Evolutionary conservation across 352 stramenopile species (phyloP).

Genomic region (Phytopythium sindhum): DNA sequence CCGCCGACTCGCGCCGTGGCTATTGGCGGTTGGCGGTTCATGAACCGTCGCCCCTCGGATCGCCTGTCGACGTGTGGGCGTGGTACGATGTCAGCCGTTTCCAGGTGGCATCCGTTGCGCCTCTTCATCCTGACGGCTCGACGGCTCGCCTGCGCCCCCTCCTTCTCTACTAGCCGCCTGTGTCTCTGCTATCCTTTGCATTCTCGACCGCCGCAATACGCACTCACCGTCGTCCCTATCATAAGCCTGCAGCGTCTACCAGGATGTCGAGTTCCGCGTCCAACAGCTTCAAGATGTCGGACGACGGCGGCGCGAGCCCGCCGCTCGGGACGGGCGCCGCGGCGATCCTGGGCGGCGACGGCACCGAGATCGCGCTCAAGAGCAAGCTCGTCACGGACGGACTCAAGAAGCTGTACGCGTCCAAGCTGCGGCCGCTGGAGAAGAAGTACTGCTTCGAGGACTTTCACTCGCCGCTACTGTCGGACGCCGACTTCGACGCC

Average conservation of each 20-base stretch:
- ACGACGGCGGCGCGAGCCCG: neutral
- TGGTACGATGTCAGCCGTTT: neutral
- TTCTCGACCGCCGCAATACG: neutral
- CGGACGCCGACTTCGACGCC: slow-evolving; percentile 95
- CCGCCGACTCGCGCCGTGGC: too few species aligned
- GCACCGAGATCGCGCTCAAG: slow-evolving; percentile 57
- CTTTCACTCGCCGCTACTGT: slow-evolving; percentile 92
- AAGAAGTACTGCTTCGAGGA: slow-evolving; percentile 92
- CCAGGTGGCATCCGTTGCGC: neutral
- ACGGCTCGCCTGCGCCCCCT: neutral
- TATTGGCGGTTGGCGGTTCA: neutral
- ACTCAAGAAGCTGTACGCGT: slow-evolving; percentile 77
- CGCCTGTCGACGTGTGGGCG: neutral
- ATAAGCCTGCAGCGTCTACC: too few species aligned
- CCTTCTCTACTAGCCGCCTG: neutral
- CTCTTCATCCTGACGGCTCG: neutral
- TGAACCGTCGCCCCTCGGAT: neutral
- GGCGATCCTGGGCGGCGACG: slow-evolving; percentile 47
- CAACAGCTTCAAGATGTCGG: slow-evolving; percentile 8
- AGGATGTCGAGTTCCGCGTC: slow-evolving; percentile 5
- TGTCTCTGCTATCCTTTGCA: neutral
- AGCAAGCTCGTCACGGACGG: slow-evolving; percentile 73
- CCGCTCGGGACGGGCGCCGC: slow-evolving; percentile 5
- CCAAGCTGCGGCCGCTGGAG: slow-evolving; percentile 81
- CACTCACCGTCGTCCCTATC: neutral